phyloP scores from a whole-genome alignment of 495 filamentous ascomycete species.

The Aspergillus carlsbadensis region DNA sequence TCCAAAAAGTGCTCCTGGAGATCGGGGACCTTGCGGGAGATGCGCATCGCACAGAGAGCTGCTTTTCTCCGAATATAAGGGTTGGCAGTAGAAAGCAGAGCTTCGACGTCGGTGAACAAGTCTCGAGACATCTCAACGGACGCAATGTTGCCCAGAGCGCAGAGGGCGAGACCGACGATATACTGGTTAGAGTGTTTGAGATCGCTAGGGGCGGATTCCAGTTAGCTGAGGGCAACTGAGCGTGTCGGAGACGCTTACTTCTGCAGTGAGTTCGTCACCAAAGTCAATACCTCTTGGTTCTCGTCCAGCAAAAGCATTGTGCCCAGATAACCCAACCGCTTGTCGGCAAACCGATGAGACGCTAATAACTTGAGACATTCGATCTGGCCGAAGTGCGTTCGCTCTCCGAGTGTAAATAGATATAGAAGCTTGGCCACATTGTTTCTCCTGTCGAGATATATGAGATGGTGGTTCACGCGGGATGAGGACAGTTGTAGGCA shows the following conservation, averaged over 20 bases:
- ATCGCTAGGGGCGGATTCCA: conserved; percentile 59
- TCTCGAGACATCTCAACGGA: conserved; percentile 99
- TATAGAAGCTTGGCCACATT: conserved; percentile 98
- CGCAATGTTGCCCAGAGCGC: conserved; percentile 94
- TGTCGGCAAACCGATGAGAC: conserved; percentile 96
- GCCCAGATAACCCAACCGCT: conserved; percentile 91
- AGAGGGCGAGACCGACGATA: conserved; percentile 93
- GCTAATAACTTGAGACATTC: conserved; percentile 97
- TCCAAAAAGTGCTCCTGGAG: conserved; percentile 96
- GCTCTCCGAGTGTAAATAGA: conserved; percentile 96
- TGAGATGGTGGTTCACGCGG: conserved; percentile 24
- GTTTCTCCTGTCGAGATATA: conserved; percentile 67
- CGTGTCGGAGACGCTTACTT: conserved; percentile 57
- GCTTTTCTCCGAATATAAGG: conserved; percentile 97
- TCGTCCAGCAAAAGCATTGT: conserved; percentile 96
- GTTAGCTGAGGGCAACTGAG: neutral
- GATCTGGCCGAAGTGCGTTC: conserved; percentile 98
- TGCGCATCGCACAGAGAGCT: conserved; percentile 98
- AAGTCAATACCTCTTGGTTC: conserved; percentile 95
- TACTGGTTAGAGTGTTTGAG: conserved; percentile 97
- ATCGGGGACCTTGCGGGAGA: conserved; percentile 96
- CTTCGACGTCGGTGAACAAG: conserved; percentile 92
- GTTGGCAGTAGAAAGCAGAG: conserved; percentile 84
- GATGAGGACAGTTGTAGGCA: conserved; percentile 10
- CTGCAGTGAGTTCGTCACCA: conserved; percentile 96